Evolutionary conservation across 306 rosid genomes (phyloP).

Genomic region (Parietaria judaica): DNA sequence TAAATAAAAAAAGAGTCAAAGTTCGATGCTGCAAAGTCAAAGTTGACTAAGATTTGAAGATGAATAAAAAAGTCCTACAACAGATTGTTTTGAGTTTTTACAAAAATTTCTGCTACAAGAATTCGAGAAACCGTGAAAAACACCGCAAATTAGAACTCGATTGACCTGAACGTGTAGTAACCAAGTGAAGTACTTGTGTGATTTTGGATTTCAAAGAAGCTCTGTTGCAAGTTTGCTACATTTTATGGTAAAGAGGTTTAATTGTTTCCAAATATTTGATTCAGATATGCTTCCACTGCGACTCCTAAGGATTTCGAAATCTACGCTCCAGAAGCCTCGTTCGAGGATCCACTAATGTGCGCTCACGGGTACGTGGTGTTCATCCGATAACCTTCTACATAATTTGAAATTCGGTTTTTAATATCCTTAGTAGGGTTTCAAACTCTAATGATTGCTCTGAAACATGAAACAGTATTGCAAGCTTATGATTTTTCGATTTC

Average conservation of each 20-base stretch:
- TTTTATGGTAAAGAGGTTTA: background rate
- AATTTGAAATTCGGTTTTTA: background rate
- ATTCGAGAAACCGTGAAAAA: no score
- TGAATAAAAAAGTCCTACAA: no score
- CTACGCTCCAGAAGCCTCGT: slow-evolving; percentile 57
- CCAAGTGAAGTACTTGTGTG: background rate
- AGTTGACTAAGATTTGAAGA: no score
- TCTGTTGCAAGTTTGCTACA: no score
- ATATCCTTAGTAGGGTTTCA: background rate
- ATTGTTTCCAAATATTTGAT: slow-evolving; percentile 9
- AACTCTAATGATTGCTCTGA: background rate
- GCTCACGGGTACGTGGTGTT: slow-evolving; percentile 49
- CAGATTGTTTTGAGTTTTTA: no score
- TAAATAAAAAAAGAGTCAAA: no score
- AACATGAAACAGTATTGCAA: background rate
- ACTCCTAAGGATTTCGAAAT: slow-evolving; percentile 66
- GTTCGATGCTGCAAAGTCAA: no score
- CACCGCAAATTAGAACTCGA: background rate
- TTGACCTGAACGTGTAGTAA: background rate
- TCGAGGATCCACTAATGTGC: slow-evolving; percentile 78
- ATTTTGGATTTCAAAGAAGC: no score
- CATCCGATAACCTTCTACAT: background rate
- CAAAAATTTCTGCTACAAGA: no score
- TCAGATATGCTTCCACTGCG: slow-evolving; percentile 62
- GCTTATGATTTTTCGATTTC: no score